phyloP scores from a whole-genome alignment of 176 grass and related monocot species.

The Bonia amplexicaulis region DNA sequence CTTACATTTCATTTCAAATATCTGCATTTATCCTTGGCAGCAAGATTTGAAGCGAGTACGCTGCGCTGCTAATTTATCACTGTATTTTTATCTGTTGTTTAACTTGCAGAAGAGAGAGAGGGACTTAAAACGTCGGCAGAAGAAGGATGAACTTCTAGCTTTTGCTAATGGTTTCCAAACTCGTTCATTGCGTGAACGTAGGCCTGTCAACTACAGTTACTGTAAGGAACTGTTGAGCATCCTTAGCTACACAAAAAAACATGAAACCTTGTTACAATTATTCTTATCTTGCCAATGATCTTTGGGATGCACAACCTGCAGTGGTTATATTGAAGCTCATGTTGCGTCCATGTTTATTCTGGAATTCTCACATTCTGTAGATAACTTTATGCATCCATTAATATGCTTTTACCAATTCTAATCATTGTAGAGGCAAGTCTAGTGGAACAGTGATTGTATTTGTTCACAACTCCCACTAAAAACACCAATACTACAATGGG shows the following conservation, averaged over 20 bases:
- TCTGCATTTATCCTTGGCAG: constrained; percentile 13
- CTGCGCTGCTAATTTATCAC: background rate
- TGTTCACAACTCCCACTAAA: background rate
- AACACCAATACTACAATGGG: background rate
- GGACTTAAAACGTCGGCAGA: constrained; percentile 63
- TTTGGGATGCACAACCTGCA: background rate
- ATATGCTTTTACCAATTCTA: background rate
- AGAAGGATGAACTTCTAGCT: constrained; percentile 54
- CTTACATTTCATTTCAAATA: constrained; percentile 18
- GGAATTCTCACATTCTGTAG: background rate
- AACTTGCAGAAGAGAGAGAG: constrained; percentile 67
- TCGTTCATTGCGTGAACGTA: constrained; percentile 48
- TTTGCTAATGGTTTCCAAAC: constrained; percentile 36
- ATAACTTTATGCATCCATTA: constrained; percentile 1
- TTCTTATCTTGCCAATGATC: constrained; percentile 4
- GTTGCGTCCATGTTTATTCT: constrained; percentile 12
- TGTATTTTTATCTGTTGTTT: constrained; percentile 22
- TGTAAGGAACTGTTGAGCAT: constrained; percentile 45
- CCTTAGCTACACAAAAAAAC: background rate
- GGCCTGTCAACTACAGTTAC: constrained; percentile 61
- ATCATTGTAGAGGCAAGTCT: background rate
- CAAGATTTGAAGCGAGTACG: background rate
- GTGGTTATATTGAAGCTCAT: constrained; percentile 9
- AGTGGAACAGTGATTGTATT: background rate
- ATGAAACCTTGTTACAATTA: background rate